A percentile compares a stretch with the other conserved stretches of the same genome.
Evolutionary conservation across 495 filamentous ascomycete species (phyloP).

Genomic region (Podospora comata): DNA sequence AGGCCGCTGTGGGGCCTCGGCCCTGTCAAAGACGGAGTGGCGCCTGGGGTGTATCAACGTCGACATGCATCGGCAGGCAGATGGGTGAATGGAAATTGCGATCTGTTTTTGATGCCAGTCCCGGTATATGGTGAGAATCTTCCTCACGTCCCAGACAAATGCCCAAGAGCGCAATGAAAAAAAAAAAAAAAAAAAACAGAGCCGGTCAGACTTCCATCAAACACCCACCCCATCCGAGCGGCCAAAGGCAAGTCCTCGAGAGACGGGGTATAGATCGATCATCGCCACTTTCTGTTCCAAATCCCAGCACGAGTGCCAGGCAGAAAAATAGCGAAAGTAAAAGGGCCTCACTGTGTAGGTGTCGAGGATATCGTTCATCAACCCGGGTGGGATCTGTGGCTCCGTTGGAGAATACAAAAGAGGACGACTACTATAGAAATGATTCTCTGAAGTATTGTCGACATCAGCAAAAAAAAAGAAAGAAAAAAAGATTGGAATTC

Average conservation of each 20-base stretch:
- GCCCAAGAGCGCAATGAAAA: slow-evolving; percentile 42
- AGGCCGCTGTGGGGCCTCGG: too few species aligned
- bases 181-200: slow-evolving; percentile 37
- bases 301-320: slow-evolving; percentile 45
- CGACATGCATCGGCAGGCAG: neutral
- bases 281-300: slow-evolving; percentile 59
- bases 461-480: slow-evolving; percentile 25
- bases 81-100: neutral
- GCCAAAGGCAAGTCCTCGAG: slow-evolving; percentile 47
- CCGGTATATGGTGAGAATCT: slow-evolving; percentile 25
- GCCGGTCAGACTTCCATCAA: slow-evolving; percentile 64
- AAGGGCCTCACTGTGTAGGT: slow-evolving; percentile 53
- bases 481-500: slow-evolving; percentile 14
- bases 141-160: slow-evolving; percentile 39
- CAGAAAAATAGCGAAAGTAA: slow-evolving; percentile 43
- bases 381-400: slow-evolving; percentile 61
- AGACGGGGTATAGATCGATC: slow-evolving; percentile 61
- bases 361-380: slow-evolving; percentile 59
- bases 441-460: slow-evolving; percentile 76
- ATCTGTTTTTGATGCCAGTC: neutral
- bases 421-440: slow-evolving; percentile 85
- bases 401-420: slow-evolving; percentile 73
- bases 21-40: too few species aligned
- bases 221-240: slow-evolving; percentile 55
- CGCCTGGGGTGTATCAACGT: neutral